Evolutionary conservation across 495 filamentous ascomycete genomes (phyloP), one percentile per base, ranked within the genome.

Genomic region (Neurospora hispaniola): DNA sequence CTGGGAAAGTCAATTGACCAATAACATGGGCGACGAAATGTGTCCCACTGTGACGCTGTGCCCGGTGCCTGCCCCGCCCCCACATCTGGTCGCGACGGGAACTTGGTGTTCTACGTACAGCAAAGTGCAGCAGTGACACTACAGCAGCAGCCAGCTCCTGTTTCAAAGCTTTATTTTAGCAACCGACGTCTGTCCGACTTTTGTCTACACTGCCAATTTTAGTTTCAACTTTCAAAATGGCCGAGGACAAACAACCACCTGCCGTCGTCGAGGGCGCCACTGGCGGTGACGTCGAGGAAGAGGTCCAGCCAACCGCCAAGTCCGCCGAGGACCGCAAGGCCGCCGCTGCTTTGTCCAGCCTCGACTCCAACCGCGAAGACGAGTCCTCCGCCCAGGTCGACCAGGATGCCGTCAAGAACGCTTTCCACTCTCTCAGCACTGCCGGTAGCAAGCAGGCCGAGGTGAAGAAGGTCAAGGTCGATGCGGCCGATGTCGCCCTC

Each of bases 301-400:
- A 87, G 59, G 82, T 88, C 35, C 89, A 91, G 59, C 84, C 90
- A 48, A 89, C 88, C 71, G 92, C 88, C 72, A 87, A 89, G 80
- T 88, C 87, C 46, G 88, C 93, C 74, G 93, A 96, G 82, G 94
- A 96, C 83, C 92, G 93, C 81, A 97, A 96, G 82, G 92, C 94
- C 27, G 93, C 93, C 72, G 93, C 92, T 38, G 94, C 94, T 20
- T 89, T 97, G 76, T 90, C 88, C 74, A 88, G 89, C 71, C 90
- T 97, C 71, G 90, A 94, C 75, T 81, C 87, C 38, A 82, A 82
- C 73, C 90, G 89, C 72, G 91, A 91, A 70, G 85, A 88, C 8
- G 83, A 84, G n/a, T 74, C 83, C 31, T 73, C 76, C 11, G 71
- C 82, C 8, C 86, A 87, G 74, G 88, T 92, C 74, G 92, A 97